Evolutionary conservation across 805 yeast genomes (phyloP).

Genomic region (Saccharomyces paradoxus): DNA sequence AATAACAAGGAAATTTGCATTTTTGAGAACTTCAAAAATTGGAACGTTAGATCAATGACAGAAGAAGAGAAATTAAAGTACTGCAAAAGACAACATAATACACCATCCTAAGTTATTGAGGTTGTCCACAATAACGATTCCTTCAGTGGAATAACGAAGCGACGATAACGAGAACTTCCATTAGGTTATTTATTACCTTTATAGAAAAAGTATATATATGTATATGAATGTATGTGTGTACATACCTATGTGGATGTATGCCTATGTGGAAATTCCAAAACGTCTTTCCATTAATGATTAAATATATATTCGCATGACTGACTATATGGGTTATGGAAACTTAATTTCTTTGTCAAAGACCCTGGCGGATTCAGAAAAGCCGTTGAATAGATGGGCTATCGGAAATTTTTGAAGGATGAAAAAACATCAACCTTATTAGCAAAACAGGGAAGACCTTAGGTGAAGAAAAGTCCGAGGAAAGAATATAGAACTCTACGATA

Average conservation of each 20-base stretch:
- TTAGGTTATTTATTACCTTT: background rate
- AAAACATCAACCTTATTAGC: background rate
- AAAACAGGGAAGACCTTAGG: background rate
- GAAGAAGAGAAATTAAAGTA: slow-evolving; percentile 27
- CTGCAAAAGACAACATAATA: slow-evolving; percentile 24
- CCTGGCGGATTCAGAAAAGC: background rate
- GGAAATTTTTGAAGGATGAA: background rate
- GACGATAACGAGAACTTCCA: background rate
- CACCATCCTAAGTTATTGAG: background rate
- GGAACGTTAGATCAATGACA: slow-evolving; percentile 26
- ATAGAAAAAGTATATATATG: background rate
- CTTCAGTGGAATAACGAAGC: background rate
- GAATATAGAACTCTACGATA: background rate
- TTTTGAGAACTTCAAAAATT: slow-evolving; percentile 24
- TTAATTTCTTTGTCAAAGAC: background rate
- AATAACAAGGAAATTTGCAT: slow-evolving; percentile 27
- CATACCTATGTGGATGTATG: background rate
- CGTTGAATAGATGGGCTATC: background rate
- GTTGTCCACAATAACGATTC: background rate
- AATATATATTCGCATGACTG: background rate
- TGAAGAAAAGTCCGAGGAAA: background rate
- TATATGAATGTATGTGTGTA: background rate
- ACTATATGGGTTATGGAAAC: background rate
- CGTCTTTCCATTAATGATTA: background rate
- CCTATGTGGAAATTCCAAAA: background rate